Conservation (phyloP, 352 stramenopile genomes). For the Phytophthora pinifolia region DNA sequence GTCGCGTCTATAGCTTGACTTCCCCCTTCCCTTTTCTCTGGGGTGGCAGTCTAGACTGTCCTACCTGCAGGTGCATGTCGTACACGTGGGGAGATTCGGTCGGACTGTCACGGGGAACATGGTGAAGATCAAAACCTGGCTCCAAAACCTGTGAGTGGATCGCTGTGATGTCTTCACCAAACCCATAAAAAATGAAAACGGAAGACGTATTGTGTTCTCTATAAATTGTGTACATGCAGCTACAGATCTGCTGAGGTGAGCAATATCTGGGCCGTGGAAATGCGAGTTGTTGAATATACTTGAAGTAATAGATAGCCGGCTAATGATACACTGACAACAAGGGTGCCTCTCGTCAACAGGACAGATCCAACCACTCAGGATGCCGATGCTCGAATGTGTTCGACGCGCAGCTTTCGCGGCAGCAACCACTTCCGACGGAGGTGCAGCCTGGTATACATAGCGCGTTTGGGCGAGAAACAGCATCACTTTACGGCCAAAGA, state of each 20-base stretch:
- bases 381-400: no score
- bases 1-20: conserved; percentile 24
- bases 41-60: not conserved
- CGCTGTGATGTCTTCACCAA: conserved; percentile 19
- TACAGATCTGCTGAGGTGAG: no score
- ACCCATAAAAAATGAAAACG: conserved; percentile 24
- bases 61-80: conserved; percentile 2
- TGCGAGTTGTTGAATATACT: no score
- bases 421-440: conserved; percentile 11
- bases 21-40: not conserved
- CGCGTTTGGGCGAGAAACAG: not conserved
- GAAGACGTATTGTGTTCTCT: conserved; percentile 20
- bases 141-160: no score
- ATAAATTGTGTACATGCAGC: not conserved
- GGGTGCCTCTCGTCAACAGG: no score
- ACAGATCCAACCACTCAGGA: no score
- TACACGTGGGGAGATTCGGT: not conserved
- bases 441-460: not conserved
- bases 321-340: no score
- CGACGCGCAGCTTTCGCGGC: not conserved
- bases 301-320: no score
- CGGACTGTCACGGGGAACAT: conserved; percentile 1
- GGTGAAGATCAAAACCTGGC: conserved; percentile 7
- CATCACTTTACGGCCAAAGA: not conserved
- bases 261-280: no score